phyloP scores from a whole-genome alignment of 1,139 yeast species.

The Diutina scorzettiae region DNA sequence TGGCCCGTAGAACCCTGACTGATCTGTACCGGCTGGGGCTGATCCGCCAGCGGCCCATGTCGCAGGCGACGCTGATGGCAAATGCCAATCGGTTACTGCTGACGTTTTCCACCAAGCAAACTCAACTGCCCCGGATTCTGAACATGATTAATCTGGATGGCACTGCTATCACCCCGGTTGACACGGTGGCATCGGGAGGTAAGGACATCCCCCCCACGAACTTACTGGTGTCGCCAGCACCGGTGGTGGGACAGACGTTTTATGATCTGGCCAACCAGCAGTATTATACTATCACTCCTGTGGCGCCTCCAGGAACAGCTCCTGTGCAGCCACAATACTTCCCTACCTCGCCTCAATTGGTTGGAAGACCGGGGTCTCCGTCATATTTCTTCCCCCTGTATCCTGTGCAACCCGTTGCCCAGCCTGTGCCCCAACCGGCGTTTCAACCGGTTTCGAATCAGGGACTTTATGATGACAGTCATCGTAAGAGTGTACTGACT shows the following conservation, averaged over 20 bases:
- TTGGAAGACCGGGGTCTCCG: slow-evolving; percentile 8
- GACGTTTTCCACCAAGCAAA: slow-evolving; percentile 22
- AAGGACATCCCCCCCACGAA: not conserved
- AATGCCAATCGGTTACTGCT: slow-evolving; percentile 1
- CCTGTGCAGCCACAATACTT: slow-evolving; percentile 24
- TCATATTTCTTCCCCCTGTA: slow-evolving; percentile 13
- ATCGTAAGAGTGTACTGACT: slow-evolving; percentile 1
- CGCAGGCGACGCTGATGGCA: slow-evolving; percentile 4
- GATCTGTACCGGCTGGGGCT: slow-evolving; percentile 2
- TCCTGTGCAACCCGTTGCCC: slow-evolving; percentile 10
- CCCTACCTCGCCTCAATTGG: slow-evolving; percentile 16
- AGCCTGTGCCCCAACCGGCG: not conserved
- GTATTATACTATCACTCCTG: slow-evolving; percentile 23
- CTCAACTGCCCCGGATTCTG: slow-evolving; percentile 25
- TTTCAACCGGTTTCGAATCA: not conserved
- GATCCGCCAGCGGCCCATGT: slow-evolving; percentile 1
- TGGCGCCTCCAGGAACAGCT: slow-evolving; percentile 17
- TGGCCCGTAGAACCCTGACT: not conserved
- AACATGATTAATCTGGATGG: slow-evolving; percentile 39
- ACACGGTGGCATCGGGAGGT: slow-evolving; percentile 12
- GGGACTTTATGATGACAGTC: not conserved
- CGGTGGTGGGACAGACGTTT: slow-evolving; percentile 26
- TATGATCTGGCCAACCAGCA: slow-evolving; percentile 38
- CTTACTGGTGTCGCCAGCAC: not conserved
- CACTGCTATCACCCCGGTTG: slow-evolving; percentile 34